phyloP scores from a whole-genome alignment of 2,329 filamentous ascomycete genomes.

The Colletotrichum lindemuthianum region DNA sequence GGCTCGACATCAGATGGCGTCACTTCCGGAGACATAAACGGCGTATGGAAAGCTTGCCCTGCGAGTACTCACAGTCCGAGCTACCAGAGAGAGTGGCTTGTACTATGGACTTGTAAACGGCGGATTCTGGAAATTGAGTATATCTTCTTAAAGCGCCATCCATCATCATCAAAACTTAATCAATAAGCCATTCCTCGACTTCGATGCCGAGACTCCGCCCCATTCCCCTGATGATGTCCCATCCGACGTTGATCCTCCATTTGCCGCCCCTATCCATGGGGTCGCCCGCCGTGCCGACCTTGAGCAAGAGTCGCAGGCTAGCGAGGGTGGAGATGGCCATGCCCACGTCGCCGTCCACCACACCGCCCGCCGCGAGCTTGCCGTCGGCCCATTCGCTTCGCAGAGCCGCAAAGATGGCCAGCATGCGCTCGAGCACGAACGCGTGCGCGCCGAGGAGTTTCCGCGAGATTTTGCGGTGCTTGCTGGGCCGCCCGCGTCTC shows the following conservation, averaged over 20 bases:
- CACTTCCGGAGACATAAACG: too few species aligned
- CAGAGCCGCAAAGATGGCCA: constrained; percentile 80
- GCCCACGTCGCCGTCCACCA: constrained; percentile 65
- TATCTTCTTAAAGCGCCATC: background rate
- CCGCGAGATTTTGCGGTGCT: constrained; percentile 78
- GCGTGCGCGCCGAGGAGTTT: constrained; percentile 81
- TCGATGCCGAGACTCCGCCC: constrained; percentile 82
- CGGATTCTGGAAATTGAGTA: background rate
- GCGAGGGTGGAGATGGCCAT: constrained; percentile 78
- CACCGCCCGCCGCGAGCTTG: constrained; percentile 1
- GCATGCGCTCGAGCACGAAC: constrained; percentile 80
- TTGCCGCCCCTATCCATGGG: constrained; percentile 74
- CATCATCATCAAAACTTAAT: constrained; percentile 52
- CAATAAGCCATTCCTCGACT: constrained; percentile 79
- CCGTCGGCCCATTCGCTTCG: constrained; percentile 62
- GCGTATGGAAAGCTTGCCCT: too few species aligned
- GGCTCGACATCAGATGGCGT: too few species aligned
- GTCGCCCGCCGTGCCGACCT: constrained; percentile 71
- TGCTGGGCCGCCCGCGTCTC: constrained; percentile 49
- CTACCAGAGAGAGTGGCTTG: background rate
- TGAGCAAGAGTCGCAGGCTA: constrained; percentile 74
- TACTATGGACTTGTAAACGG: background rate
- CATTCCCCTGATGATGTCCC: constrained; percentile 78
- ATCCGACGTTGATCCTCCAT: constrained; percentile 82
- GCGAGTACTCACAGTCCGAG: too few species aligned